phyloP scores from a whole-genome alignment of 2,329 filamentous ascomycete species.

The Hirsutella rhossiliensis region DNA sequence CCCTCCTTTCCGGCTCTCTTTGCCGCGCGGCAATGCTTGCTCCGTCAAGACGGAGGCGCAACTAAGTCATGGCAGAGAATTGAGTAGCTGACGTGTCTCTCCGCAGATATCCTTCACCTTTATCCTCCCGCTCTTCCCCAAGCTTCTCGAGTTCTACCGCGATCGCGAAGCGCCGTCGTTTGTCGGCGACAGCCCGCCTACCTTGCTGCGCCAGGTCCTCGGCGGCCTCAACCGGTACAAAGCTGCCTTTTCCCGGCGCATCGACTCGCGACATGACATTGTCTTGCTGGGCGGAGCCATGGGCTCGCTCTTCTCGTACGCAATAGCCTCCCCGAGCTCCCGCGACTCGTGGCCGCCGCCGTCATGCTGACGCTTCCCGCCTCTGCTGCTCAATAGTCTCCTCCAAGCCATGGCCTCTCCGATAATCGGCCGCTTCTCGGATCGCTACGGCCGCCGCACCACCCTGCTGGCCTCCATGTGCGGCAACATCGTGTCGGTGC shows the following conservation, averaged over 20 bases:
- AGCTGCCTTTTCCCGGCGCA: slow-evolving; percentile 78
- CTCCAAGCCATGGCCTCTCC: slow-evolving; percentile 89
- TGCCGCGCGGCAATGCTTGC: no score
- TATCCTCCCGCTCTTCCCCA: slow-evolving; percentile 91
- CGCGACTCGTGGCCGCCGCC: neutral
- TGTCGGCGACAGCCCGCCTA: slow-evolving; percentile 35
- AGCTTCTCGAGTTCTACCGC: slow-evolving; percentile 92
- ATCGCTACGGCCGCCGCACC: slow-evolving; percentile 74
- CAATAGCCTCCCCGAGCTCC: neutral
- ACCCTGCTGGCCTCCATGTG: slow-evolving; percentile 85
- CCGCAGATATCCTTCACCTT: slow-evolving; percentile 91
- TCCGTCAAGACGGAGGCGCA: no score
- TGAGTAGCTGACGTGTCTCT: no score
- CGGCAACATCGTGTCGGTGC: slow-evolving; percentile 85
- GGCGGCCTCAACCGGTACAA: slow-evolving; percentile 88
- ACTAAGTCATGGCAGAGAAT: no score
- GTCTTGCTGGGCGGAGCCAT: slow-evolving; percentile 88
- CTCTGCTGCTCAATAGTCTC: slow-evolving; percentile 39
- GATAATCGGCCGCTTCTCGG: slow-evolving; percentile 78
- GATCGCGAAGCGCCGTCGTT: slow-evolving; percentile 56
- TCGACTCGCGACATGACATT: slow-evolving; percentile 94
- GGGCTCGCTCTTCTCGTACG: slow-evolving; percentile 74
- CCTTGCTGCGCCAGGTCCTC: slow-evolving; percentile 68
- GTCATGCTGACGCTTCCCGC: neutral
- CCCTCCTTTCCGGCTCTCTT: neutral